Conservation (phyloP, 2,329 filamentous ascomycete species). For the Aspergillus carbonarius region DNA sequence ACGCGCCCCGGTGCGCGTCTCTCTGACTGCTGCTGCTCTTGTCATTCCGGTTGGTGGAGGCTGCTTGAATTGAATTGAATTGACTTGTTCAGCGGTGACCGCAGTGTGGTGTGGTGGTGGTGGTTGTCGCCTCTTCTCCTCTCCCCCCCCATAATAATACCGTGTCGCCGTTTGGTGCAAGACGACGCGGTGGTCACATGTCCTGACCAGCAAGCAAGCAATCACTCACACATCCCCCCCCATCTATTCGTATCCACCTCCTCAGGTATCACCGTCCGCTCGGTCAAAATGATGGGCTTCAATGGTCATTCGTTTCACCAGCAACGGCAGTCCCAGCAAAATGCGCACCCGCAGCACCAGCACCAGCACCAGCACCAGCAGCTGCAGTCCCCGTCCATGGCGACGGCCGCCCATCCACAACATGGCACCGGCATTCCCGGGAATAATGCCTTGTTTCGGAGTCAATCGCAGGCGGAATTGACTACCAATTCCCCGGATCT, state of each 20-base stretch:
- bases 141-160: neutral
- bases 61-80: too few species aligned
- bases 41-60: too few species aligned
- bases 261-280: neutral
- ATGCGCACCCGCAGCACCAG: constrained; percentile 23
- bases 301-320: constrained; percentile 32
- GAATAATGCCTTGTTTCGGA: constrained; percentile 29
- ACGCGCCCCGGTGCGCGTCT: constrained; percentile 5
- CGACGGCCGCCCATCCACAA: constrained; percentile 25
- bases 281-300: constrained; percentile 38
- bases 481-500: constrained; percentile 31
- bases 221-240: too few species aligned
- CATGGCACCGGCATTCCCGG: constrained; percentile 27
- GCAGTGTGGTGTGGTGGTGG: too few species aligned
- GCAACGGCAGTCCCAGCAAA: constrained; percentile 26
- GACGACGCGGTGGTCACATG: constrained; percentile 18
- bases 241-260: neutral
- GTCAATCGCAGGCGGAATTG: constrained; percentile 28
- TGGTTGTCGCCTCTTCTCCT: neutral
- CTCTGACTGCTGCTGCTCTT: neutral
- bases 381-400: constrained; percentile 33
- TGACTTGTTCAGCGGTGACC: too few species aligned
- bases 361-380: constrained; percentile 24
- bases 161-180: neutral
- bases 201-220: neutral